A percentile compares a stretch with the other conserved stretches of the same genome.
These are phyloP conservation scores for Lophiotrema nucula DNA, from an alignment of 495 filamentous ascomycete species.

Conservation along the genomic window DNA sequence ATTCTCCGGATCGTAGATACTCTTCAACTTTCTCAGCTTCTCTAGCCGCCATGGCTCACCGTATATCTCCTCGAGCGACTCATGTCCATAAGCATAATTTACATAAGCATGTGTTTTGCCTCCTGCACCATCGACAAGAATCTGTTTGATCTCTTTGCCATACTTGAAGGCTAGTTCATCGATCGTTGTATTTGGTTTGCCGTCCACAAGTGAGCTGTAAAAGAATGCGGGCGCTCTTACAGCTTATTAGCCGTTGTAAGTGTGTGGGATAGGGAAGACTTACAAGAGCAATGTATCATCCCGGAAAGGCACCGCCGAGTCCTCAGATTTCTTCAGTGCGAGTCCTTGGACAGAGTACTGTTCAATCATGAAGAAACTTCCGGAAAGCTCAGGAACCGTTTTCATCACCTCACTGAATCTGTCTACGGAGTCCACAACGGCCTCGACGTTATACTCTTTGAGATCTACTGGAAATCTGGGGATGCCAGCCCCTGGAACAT, in stretches of 20 bases:
- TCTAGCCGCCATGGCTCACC: slow-evolving; percentile 53
- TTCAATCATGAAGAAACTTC: slow-evolving; percentile 56
- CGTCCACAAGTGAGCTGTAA: not conserved
- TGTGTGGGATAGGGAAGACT: not conserved
- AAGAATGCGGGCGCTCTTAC: not conserved
- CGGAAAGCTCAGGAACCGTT: slow-evolving; percentile 1
- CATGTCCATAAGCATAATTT: slow-evolving; percentile 61
- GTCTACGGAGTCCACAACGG: slow-evolving; percentile 45
- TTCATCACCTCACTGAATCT: slow-evolving; percentile 39
- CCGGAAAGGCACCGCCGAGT: slow-evolving; percentile 18
- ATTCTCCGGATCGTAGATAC: slow-evolving; percentile 54
- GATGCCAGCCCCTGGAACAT: slow-evolving; percentile 42
- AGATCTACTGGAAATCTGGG: slow-evolving; percentile 54
- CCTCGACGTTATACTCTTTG: slow-evolving; percentile 46
- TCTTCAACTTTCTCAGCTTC: slow-evolving; percentile 49
- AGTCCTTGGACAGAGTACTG: slow-evolving; percentile 53
- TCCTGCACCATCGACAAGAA: slow-evolving; percentile 45
- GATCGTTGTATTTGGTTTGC: not conserved
- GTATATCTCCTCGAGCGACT: slow-evolving; percentile 49
- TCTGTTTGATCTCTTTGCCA: slow-evolving; percentile 45
- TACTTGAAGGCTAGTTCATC: not conserved
- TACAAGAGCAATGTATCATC: slow-evolving; percentile 3
- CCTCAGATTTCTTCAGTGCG: not conserved
- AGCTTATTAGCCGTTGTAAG: too few relatives aligned
- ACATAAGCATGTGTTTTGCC: slow-evolving; percentile 51